phyloP scores from a whole-genome alignment of 108 stramenopile genomes.

The Discostella pseudostelligera region DNA sequence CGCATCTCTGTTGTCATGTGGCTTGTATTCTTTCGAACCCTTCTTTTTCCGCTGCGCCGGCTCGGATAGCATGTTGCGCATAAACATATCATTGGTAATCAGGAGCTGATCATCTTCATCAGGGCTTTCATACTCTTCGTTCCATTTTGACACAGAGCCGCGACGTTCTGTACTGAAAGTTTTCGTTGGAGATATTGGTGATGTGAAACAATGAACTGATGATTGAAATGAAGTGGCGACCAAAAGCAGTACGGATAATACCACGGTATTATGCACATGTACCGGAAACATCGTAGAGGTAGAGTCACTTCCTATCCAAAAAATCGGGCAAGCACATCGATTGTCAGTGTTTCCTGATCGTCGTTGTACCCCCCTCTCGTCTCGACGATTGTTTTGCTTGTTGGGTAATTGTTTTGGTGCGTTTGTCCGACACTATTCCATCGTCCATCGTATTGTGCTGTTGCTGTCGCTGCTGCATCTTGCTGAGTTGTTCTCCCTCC shows the following conservation, averaged over 20 bases:
- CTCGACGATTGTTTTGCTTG: too few relatives aligned
- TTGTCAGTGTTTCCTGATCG: too few relatives aligned
- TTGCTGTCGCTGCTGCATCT: too few relatives aligned
- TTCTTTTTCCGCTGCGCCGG: constrained; percentile 35
- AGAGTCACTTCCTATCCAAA: too few relatives aligned
- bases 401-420: too few relatives aligned
- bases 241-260: background rate
- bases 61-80: constrained; percentile 48
- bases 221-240: background rate
- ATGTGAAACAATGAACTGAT: background rate
- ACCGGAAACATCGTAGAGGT: too few relatives aligned
- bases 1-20: constrained; percentile 76
- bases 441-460: too few relatives aligned
- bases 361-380: too few relatives aligned
- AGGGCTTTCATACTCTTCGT: constrained; percentile 37
- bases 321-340: too few relatives aligned
- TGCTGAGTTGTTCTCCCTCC: too few relatives aligned
- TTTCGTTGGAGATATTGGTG: background rate
- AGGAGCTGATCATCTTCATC: constrained; percentile 41
- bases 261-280: background rate
- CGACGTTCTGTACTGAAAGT: constrained; percentile 1
- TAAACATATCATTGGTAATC: constrained; percentile 55
- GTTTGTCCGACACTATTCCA: too few relatives aligned
- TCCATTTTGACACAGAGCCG: constrained; percentile 45
- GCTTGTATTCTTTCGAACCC: constrained; percentile 46